These are phyloP conservation scores for Colletotrichum coccodes DNA, from an alignment of 2,329 filamentous ascomycete genomes.

Conservation along the genomic window DNA sequence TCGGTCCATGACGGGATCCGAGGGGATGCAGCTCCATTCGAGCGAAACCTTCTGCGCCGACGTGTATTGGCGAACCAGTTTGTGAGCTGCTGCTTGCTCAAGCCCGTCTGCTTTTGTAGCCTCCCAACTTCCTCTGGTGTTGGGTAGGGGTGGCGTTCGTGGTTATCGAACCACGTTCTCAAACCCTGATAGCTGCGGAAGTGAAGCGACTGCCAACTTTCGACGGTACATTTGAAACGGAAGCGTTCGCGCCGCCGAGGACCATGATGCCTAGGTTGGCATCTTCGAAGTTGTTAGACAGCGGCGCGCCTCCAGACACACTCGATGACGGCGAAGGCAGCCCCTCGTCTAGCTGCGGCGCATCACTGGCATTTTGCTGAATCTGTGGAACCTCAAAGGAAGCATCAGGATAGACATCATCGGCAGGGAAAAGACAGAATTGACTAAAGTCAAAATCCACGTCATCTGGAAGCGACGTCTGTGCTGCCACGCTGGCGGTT, in stretches of 20 bases:
- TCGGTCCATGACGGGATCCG: constrained; percentile 53
- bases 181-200: constrained; percentile 54
- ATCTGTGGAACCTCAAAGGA: neutral
- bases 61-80: constrained; percentile 79
- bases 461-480: neutral
- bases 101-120: constrained; percentile 67
- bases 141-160: constrained; percentile 73
- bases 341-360: no score
- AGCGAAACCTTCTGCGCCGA: constrained; percentile 68
- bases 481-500: no score
- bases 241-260: neutral
- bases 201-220: constrained; percentile 25
- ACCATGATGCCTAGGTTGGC: no score
- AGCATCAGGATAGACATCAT: neutral
- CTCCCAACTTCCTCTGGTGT: constrained; percentile 71
- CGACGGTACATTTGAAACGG: neutral
- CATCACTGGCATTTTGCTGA: neutral
- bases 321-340: constrained; percentile 1
- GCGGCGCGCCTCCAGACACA: neutral
- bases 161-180: constrained; percentile 71
- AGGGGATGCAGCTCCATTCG: constrained; percentile 61
- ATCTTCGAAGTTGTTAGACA: neutral
- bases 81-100: constrained; percentile 71
- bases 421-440: neutral
- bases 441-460: constrained; percentile 1